Conservation (phyloP, 257 asterid species). For the Henckelia pumila region DNA sequence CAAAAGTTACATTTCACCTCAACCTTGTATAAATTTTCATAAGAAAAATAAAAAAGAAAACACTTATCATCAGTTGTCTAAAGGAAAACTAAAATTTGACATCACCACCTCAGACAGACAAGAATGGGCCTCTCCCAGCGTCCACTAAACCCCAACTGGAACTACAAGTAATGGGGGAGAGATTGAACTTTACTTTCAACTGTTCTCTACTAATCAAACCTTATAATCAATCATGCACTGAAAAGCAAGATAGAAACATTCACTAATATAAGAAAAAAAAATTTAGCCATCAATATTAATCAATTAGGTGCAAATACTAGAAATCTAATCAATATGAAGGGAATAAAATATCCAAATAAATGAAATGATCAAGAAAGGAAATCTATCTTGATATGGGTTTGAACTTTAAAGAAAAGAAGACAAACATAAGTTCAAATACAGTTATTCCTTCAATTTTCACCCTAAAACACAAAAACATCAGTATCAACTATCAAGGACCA, state of each 20-base stretch:
- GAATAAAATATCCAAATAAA: too few relatives aligned
- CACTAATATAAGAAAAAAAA: background rate
- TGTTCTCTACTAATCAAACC: background rate
- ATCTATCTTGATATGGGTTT: too few relatives aligned
- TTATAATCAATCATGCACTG: too few relatives aligned
- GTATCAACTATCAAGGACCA: too few relatives aligned
- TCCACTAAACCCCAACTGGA: conserved; percentile 6
- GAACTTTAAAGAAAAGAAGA: too few relatives aligned
- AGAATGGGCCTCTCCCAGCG: conserved; percentile 75
- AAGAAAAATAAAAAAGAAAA: conserved; percentile 6
- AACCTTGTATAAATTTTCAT: background rate
- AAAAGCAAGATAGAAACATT: too few relatives aligned
- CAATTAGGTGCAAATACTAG: too few relatives aligned
- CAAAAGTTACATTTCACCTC: background rate
- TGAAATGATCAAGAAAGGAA: too few relatives aligned
- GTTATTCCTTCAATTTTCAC: too few relatives aligned
- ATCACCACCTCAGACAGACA: conserved; percentile 76
- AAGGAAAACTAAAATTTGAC: conserved; percentile 3
- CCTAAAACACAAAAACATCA: too few relatives aligned
- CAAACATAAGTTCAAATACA: too few relatives aligned
- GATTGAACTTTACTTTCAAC: conserved; percentile 10
- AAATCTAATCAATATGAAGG: too few relatives aligned
- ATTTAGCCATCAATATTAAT: background rate
- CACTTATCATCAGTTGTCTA: conserved; percentile 11
- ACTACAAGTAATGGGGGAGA: background rate